These are phyloP conservation scores for Parathielavia appendiculata DNA, from an alignment of 495 filamentous ascomycete genomes.

Conservation along the genomic window DNA sequence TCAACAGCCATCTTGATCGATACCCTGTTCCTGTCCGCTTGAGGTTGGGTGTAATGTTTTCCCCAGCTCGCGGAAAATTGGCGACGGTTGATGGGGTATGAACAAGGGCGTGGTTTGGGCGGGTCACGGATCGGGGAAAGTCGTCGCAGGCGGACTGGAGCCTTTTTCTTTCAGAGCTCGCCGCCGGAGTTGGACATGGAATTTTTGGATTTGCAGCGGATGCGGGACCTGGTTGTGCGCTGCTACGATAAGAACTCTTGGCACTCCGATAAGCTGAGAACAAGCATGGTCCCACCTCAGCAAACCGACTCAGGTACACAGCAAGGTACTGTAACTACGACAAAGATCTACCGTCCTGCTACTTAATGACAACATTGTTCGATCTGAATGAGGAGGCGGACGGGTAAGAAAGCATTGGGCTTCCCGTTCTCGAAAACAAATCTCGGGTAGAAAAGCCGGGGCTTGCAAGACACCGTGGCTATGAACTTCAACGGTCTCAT, in stretches of 20 bases:
- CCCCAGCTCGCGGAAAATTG: conserved; percentile 21
- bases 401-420: no score
- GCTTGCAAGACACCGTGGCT: no score
- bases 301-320: no score
- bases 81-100: conserved; percentile 17
- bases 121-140: conserved; percentile 21
- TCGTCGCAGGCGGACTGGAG: conserved; percentile 18
- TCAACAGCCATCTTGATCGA: conserved; percentile 67
- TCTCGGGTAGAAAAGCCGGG: no score
- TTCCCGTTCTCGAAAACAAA: no score
- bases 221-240: conserved; percentile 38
- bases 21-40: conserved; percentile 20
- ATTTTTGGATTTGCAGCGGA: conserved; percentile 37
- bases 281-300: no score
- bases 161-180: conserved; percentile 15
- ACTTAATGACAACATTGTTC: no score
- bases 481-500: no score
- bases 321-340: no score
- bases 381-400: no score
- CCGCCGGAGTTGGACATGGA: conserved; percentile 22
- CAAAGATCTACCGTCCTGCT: no score
- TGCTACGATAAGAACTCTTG: conserved; percentile 42
- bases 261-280: conserved; percentile 29
- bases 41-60: conserved; percentile 18
- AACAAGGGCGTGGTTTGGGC: conserved; percentile 18